Evolutionary conservation across 129 eudicot species (phyloP).

Genomic region (Smallanthus sonchifolius): DNA sequence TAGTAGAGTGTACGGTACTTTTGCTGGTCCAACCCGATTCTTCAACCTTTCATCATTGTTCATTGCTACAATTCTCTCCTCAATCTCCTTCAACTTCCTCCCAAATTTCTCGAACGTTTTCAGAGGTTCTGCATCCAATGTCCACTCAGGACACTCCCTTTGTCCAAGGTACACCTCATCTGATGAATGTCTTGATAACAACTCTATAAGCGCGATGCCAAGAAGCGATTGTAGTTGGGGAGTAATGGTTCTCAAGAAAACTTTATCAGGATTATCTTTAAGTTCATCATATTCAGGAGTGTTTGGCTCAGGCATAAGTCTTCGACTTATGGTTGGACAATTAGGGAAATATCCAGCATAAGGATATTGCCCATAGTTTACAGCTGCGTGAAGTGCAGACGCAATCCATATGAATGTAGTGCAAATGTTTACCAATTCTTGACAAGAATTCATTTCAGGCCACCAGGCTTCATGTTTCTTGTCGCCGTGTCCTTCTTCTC

Average conservation of each 20-base stretch:
- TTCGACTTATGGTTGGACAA: conserved; percentile 40
- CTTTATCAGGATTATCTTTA: conserved; percentile 27
- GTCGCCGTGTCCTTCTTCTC: conserved; percentile 46
- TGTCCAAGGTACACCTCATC: conserved; percentile 47
- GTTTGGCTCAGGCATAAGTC: conserved; percentile 39
- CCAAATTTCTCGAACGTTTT: conserved; percentile 33
- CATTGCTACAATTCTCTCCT: conserved; percentile 30
- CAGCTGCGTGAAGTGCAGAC: conserved; percentile 51
- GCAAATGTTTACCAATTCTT: conserved; percentile 23
- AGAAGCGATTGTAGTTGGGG: conserved; percentile 28
- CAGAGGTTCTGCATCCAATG: conserved; percentile 27
- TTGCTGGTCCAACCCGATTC: conserved; percentile 41
- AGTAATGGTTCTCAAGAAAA: conserved; percentile 37
- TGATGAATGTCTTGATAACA: conserved; percentile 32
- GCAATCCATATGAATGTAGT: conserved; percentile 45
- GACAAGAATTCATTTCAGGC: conserved; percentile 31
- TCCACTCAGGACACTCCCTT: conserved; percentile 36
- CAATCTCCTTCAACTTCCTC: conserved; percentile 31
- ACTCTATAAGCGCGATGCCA: conserved; percentile 35
- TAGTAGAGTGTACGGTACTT: conserved; percentile 34
- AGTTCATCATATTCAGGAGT: conserved; percentile 44
- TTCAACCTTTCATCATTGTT: conserved; percentile 33
- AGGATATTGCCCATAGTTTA: conserved; percentile 47
- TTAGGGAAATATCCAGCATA: conserved; percentile 46
- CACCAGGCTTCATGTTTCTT: conserved; percentile 44